Evolutionary conservation across 176 grass and related monocot species (phyloP).

Genomic region (Hyparrhenia diplandra): DNA sequence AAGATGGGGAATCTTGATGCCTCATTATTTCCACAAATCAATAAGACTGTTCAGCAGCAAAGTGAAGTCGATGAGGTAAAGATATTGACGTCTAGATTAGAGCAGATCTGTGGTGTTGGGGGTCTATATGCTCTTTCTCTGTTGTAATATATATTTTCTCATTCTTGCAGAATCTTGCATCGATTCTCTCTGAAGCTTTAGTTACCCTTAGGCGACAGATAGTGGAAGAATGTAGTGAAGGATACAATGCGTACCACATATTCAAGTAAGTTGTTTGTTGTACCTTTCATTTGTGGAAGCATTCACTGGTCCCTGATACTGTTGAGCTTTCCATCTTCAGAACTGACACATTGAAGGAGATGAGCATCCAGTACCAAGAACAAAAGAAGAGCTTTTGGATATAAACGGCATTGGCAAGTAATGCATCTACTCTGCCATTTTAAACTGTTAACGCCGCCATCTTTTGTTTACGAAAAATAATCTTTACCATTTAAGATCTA

Average conservation of each 20-base stretch:
- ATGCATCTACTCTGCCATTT: slow-evolving; percentile 17
- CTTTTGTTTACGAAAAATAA: neutral
- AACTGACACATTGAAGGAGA: slow-evolving; percentile 63
- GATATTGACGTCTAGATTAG: neutral
- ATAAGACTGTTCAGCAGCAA: slow-evolving; percentile 34
- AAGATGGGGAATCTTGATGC: slow-evolving; percentile 55
- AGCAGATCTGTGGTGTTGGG: neutral
- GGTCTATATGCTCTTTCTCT: neutral
- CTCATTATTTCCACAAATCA: slow-evolving; percentile 24
- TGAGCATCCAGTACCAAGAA: slow-evolving; percentile 66
- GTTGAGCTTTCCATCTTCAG: slow-evolving; percentile 42
- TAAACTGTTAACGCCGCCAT: neutral
- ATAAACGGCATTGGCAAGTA: slow-evolving; percentile 87
- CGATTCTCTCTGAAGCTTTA: slow-evolving; percentile 33
- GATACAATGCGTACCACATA: slow-evolving; percentile 55
- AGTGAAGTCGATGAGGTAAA: slow-evolving; percentile 54
- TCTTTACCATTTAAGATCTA: neutral
- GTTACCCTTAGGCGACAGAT: slow-evolving; percentile 33
- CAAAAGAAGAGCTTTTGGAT: slow-evolving; percentile 89
- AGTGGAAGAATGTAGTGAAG: slow-evolving; percentile 36
- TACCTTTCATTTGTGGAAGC: neutral
- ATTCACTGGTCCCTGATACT: neutral
- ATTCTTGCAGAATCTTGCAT: slow-evolving; percentile 38
- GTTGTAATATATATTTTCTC: slow-evolving; percentile 15
- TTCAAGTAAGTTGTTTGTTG: slow-evolving; percentile 36